phyloP scores from a whole-genome alignment of 306 rosid species.

The Rosa lucieae region DNA sequence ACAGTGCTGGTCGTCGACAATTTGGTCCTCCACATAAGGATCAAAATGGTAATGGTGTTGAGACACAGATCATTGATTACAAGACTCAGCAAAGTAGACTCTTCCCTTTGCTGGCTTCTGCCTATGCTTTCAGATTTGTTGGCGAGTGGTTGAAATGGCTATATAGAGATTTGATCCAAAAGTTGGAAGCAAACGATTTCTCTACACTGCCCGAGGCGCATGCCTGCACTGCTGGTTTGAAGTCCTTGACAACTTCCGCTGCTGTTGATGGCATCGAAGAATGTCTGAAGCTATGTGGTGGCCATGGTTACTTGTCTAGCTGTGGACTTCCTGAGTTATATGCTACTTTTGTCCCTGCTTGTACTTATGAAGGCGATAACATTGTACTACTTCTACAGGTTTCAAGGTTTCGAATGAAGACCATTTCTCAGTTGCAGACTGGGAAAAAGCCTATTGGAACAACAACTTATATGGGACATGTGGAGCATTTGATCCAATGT shows the following conservation, averaged over 20 bases:
- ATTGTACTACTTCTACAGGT: slow-evolving; percentile 87
- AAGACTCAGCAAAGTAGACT: slow-evolving; percentile 93
- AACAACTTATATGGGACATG: slow-evolving; percentile 66
- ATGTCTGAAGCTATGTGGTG: slow-evolving; percentile 89
- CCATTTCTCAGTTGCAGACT: slow-evolving; percentile 63
- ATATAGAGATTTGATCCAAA: slow-evolving; percentile 67
- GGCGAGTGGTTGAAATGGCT: slow-evolving; percentile 91
- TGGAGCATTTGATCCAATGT: slow-evolving; percentile 58
- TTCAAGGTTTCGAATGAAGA: slow-evolving; percentile 81
- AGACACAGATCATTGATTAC: slow-evolving; percentile 92
- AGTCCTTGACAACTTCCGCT: slow-evolving; percentile 79
- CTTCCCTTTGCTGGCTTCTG: slow-evolving; percentile 91
- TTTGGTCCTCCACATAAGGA: slow-evolving; percentile 43
- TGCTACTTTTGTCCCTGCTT: slow-evolving; percentile 85
- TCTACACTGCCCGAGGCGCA: slow-evolving; percentile 89
- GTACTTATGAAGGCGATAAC: slow-evolving; percentile 93
- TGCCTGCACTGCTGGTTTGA: slow-evolving; percentile 96
- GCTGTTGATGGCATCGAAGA: slow-evolving; percentile 90
- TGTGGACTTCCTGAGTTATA: slow-evolving; percentile 92
- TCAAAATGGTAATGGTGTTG: slow-evolving; percentile 54
- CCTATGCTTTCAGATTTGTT: slow-evolving; percentile 91
- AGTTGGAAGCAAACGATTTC: slow-evolving; percentile 71
- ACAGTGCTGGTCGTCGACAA: slow-evolving; percentile 90
- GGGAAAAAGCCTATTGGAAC: slow-evolving; percentile 75
- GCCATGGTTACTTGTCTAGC: slow-evolving; percentile 91